Evolutionary conservation across 257 asterid genomes (phyloP), one percentile per base, ranked within the genome.

Genomic region (Solanum chilense): DNA sequence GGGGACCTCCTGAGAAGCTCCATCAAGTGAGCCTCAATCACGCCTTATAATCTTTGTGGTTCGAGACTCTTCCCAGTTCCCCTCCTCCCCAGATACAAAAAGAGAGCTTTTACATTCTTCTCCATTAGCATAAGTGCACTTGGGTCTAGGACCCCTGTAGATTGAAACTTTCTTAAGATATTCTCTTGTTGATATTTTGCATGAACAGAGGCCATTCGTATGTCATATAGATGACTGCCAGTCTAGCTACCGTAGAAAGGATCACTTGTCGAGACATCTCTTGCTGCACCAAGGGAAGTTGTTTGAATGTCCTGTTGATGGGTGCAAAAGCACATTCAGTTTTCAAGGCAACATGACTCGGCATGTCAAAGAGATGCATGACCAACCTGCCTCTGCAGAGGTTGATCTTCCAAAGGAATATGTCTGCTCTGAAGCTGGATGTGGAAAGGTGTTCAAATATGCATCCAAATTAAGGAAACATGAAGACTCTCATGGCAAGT

Each of bases 1-100:
- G 99, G 98, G 66, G 99, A 95, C 99, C 88, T 90, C 98, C 98
- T 97, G 99, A 77, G 99, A 97, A 97, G 99, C 96, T 95, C 99
- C 99, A 86, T 95, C 98, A 94, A 92, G 99, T 88, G 92, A 91
- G 99, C 99, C 99, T 96, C 97, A 16, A 69, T 94, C 98, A 96
- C 98, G 99, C 96, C 86, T 56, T 83, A 77, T 66, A 88, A 85
- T 42, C 58, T 74, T 35, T 49, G 85, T 71, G 86, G 74, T 41
- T 25, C 2, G 84, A 86, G 74, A 73, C 44, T 80, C 84, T 8
- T 20, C 85, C 68, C 44, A 47, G 18, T 11, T 49, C 70, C 71
- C 74, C 42, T 25, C 27, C 1, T 37, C 73, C 68, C 69, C 1
- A 18, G 49, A 16, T 80, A 47, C 25, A 15, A n/a, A 78, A n/a